These are phyloP conservation scores for Boechera divaricarpa DNA, from an alignment of 345 rosid species.

Conservation along the genomic window DNA sequence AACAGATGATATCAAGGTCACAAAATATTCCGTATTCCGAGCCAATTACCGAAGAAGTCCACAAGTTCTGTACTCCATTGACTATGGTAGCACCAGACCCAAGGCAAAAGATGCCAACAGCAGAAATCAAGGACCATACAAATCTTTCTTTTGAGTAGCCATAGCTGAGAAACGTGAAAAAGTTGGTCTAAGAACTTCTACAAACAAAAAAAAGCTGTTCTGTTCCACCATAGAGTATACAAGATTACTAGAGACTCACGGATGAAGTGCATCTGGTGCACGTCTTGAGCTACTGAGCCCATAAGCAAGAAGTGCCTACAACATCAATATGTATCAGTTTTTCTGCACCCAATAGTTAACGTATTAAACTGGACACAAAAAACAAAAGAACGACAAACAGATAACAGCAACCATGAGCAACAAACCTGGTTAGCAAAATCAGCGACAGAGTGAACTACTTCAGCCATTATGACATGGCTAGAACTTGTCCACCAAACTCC, in stretches of 20 bases:
- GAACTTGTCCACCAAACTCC: conserved; percentile 90
- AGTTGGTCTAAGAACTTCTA: conserved; percentile 26
- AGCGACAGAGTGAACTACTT: conserved; percentile 90
- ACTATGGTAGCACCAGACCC: conserved; percentile 99
- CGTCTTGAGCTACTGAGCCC: conserved; percentile 98
- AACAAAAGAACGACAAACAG: background rate
- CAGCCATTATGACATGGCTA: conserved; percentile 98
- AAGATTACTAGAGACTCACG: conserved; percentile 59
- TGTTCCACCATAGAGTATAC: conserved; percentile 1
- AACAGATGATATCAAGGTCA: background rate
- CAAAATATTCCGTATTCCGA: background rate
- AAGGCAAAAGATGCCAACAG: conserved; percentile 98
- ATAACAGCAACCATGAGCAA: background rate
- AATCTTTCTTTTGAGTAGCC: conserved; percentile 98
- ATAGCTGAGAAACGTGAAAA: conserved; percentile 61
- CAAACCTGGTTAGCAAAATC: conserved; percentile 98
- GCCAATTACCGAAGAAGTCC: conserved; percentile 69
- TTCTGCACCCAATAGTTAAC: conserved; percentile 41
- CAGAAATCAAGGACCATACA: conserved; percentile 99
- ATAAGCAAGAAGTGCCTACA: conserved; percentile 95
- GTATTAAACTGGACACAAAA: conserved; percentile 26
- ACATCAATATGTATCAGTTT: conserved; percentile 53
- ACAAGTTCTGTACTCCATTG: conserved; percentile 89
- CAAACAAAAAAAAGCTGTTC: conserved; percentile 25
- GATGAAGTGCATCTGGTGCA: conserved; percentile 98